Evolutionary conservation across 257 asterid genomes (phyloP), one percentile per base, ranked within the genome.

Genomic region (Scutellaria barbata): DNA sequence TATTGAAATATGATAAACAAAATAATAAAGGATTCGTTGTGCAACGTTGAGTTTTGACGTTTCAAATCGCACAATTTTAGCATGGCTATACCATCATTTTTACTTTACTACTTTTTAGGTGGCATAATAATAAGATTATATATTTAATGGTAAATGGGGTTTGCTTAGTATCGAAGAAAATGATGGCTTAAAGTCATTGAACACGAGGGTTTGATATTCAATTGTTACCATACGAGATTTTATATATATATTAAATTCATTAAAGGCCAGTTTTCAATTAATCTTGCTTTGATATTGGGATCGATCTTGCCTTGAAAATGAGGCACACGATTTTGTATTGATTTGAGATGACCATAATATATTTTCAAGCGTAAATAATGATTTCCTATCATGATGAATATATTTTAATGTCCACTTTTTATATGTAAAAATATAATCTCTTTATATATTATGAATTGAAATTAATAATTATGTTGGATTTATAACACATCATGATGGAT

Each of bases 121-220:
- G 48, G 59, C 54, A 8, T 40, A 7, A 20, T 35, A 16, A 10
- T 17, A 42, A 39, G 8, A 53, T 14, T 33, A 4, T 4, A 54
- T 45, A 56, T 30, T 10, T 37, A 66, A 50, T 13, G 33, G 37
- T n/a, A 8, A 48, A 47, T 45, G 50, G 35, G 40, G 43, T 20
- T 74, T 50, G 37, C 82, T 74, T 78, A 71, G 51, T 33, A 20
- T 50, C 25, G 71, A 79, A 69, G 80, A 17, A 58, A 78, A 50
- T 68, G 64, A 69, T 35, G 37, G 10, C 20, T 40, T 46, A 56
- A 14, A 33, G 22, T 33, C 17, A 51, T 8, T 45, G n/a, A 51
- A 52, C 76, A 77, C 69, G 47, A 64, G 17, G 65, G 47, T 35
- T 50, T 39, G 41, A 67, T 46, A 40, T 43, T 47, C 1, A 61